phyloP scores from a whole-genome alignment of 1,139 yeast species.

The Taphrina wiesneri region DNA sequence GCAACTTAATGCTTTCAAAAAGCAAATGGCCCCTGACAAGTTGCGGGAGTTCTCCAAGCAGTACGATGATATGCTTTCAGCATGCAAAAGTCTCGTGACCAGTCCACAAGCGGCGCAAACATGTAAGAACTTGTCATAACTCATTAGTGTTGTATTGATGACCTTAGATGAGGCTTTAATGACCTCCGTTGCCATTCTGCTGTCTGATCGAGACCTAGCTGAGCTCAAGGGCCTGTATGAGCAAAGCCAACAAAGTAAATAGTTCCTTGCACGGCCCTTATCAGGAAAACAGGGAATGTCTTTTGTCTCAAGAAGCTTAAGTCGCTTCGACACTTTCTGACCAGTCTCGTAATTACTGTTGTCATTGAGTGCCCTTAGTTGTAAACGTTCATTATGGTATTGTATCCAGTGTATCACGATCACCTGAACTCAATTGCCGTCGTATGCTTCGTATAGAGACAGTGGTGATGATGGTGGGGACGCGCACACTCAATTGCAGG shows the following conservation, averaged over 20 bases:
- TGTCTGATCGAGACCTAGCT: conserved; percentile 11
- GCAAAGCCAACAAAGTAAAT: neutral
- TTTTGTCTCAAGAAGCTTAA: too few species aligned
- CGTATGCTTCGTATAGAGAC: neutral
- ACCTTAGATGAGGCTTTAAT: conserved; percentile 16
- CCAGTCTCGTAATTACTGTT: too few species aligned
- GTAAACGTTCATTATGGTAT: too few species aligned
- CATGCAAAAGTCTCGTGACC: conserved; percentile 12
- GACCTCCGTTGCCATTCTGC: conserved; percentile 11
- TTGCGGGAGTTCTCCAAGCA: conserved; percentile 14
- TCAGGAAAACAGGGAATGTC: too few species aligned
- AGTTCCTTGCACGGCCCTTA: too few species aligned
- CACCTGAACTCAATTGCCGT: too few species aligned
- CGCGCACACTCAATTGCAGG: neutral
- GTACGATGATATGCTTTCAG: conserved; percentile 12
- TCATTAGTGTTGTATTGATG: neutral
- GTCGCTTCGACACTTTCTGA: too few species aligned
- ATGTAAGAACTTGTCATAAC: neutral
- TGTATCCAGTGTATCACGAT: too few species aligned
- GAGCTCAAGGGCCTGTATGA: conserved; percentile 13
- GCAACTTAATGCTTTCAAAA: conserved; percentile 17
- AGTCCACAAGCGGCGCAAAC: conserved; percentile 15
- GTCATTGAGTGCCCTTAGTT: too few species aligned
- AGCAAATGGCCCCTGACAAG: conserved; percentile 16
- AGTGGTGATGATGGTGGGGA: neutral